Evolutionary conservation across 768 basidiomycete genomes (phyloP).

Genomic region (Termitomyces bulborhizus): DNA sequence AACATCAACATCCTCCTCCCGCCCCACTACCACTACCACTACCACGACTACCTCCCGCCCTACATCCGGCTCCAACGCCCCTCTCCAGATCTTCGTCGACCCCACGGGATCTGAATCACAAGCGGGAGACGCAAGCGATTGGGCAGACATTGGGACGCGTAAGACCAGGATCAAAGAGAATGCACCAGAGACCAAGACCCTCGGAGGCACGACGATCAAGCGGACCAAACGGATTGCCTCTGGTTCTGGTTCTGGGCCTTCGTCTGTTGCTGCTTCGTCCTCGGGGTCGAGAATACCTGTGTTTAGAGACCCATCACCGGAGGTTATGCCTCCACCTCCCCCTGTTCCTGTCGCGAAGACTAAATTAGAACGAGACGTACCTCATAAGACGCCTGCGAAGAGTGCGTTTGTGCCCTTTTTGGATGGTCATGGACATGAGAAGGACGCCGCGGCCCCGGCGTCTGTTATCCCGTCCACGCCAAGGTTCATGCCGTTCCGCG

Average conservation of each 20-base stretch:
- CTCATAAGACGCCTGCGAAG: conserved; percentile 25
- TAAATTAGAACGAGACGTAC: conserved; percentile 20
- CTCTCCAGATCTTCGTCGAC: conserved; percentile 70
- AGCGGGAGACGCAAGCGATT: conserved; percentile 33
- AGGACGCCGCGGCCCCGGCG: conserved; percentile 14
- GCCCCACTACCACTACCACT: conserved; percentile 21
- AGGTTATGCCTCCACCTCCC: conserved; percentile 37
- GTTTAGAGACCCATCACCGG: conserved; percentile 56
- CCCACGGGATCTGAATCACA: conserved; percentile 47
- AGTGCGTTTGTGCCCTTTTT: conserved; percentile 31
- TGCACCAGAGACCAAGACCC: conserved; percentile 60
- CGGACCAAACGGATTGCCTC: conserved; percentile 42
- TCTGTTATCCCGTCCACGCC: conserved; percentile 37
- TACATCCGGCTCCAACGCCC: conserved; percentile 43
- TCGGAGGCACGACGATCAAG: conserved; percentile 59
- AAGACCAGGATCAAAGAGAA: conserved; percentile 79
- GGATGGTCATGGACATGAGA: conserved; percentile 16
- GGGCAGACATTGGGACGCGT: conserved; percentile 72
- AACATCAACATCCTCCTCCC: conserved; percentile 18
- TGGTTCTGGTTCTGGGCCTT: conserved; percentile 17
- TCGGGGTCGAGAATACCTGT: conserved; percentile 52
- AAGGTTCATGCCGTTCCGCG: conserved; percentile 66
- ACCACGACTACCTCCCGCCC: conserved; percentile 19
- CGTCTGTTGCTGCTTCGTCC: conserved; percentile 9
- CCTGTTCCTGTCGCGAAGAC: background rate